Base-by-base conservation (phyloP, 139 green algal genomes). In the Pycnococcus provasolii region DNA sequence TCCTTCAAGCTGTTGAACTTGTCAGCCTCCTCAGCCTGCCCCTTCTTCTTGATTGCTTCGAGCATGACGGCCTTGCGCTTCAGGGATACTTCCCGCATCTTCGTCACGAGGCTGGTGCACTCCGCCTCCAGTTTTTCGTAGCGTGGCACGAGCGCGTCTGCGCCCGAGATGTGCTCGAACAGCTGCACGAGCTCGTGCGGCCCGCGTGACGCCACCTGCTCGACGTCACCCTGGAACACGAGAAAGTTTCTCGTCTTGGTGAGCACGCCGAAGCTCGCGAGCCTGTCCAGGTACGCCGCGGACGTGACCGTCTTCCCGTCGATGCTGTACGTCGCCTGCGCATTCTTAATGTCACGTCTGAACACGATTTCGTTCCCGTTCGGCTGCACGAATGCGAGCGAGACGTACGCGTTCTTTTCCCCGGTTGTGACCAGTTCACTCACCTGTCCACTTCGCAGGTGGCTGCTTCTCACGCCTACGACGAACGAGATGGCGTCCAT, bases 401-500 rank as follows among this genome's bases (percentile, higher is more conserved):
- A 88, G 0, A 95, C 90, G 13, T 67, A 79, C 52, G 65, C 65
- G 37, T 5, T 43, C 4, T 53, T 40, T 6, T 45, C 53, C 43
- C 58, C 52, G 6, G 45, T 47, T 6, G 26, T 51, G 37, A 99
- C 78, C 58, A 99, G 83, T 74, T 99, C 93, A 50, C 84, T 87
- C 13, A 98, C 73, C 48, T 77, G 64, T 15, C 62, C 77, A 15
- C 90, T 91, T 41, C 90, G 83, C 46, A 91, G 81, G 48, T 91
- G 86, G n/a, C 77, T 66, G 2, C 90, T 93, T 4, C 73, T 78
- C 40, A 97, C 86, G 46, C 93, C 93, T 58, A 98, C 81, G 26
- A 99, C 93, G 77, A 99, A 99, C 75, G 80, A 90, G 68, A 98
- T 96, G 39, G 93, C 91, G 63, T 99, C 93, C 92, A 98, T 97